Conservation (phyloP, 768 basidiomycete genomes). For the Vararia minispora region DNA sequence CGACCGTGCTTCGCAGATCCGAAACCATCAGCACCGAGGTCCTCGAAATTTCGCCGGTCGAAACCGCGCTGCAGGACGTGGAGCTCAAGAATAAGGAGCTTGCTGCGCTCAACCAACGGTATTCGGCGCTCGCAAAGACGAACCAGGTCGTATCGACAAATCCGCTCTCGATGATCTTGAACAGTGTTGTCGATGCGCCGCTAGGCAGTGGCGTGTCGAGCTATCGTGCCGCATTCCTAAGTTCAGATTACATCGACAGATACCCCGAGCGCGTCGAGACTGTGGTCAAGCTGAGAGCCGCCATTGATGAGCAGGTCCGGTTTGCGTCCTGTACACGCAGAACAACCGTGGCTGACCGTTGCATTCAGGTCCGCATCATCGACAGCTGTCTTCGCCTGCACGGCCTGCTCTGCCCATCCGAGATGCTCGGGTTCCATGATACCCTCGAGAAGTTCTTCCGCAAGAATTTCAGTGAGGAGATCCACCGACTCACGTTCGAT, state of each 20-base stretch:
- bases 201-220: conserved; percentile 64
- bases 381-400: conserved; percentile 81
- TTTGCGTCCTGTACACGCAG: background rate
- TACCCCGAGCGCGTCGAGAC: conserved; percentile 62
- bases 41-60: conserved; percentile 76
- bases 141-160: conserved; percentile 66
- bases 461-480: conserved; percentile 78
- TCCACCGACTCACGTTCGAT: conserved; percentile 57
- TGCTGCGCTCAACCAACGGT: conserved; percentile 53
- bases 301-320: conserved; percentile 76
- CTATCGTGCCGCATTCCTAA: conserved; percentile 71
- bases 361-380: conserved; percentile 57
- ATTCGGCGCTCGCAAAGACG: conserved; percentile 70
- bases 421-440: conserved; percentile 89
- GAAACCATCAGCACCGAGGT: conserved; percentile 66
- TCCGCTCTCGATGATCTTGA: conserved; percentile 76
- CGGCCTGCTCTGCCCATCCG: conserved; percentile 67
- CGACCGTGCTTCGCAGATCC: conserved; percentile 82
- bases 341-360: no score
- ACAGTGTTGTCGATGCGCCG: conserved; percentile 78
- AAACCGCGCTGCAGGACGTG: conserved; percentile 74
- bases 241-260: conserved; percentile 49
- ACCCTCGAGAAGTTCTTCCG: conserved; percentile 79
- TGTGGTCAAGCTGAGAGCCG: conserved; percentile 58
- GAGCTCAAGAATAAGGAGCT: conserved; percentile 74